These are phyloP conservation scores for Auricularia sp. DNA, from an alignment of 768 basidiomycete genomes.

Conservation along the genomic window DNA sequence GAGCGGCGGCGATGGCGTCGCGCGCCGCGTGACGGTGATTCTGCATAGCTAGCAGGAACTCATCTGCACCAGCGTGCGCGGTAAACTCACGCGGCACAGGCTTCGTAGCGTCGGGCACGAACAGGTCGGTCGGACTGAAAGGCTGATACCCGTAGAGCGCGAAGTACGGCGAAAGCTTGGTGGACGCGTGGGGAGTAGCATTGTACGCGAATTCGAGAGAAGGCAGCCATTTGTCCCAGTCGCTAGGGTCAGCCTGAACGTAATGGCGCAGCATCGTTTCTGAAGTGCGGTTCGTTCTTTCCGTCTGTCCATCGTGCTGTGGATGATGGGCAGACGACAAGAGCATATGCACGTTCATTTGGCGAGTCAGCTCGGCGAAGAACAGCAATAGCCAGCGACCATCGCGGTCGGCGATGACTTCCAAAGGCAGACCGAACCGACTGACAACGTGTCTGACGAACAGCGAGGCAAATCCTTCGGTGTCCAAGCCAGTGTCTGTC, in stretches of 20 bases:
- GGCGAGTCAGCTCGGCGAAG: neutral
- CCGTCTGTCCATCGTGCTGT: constrained; percentile 30
- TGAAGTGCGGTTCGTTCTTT: constrained; percentile 21
- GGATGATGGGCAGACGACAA: constrained; percentile 28
- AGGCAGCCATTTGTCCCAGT: constrained; percentile 31
- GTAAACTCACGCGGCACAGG: neutral
- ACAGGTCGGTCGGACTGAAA: neutral
- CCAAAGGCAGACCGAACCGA: neutral
- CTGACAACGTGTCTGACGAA: constrained; percentile 6
- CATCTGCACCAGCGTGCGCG: neutral
- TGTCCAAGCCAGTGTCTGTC: neutral
- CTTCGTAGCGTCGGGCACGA: neutral
- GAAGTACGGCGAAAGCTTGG: constrained; percentile 28
- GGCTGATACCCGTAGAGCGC: constrained; percentile 25
- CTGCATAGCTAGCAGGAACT: neutral
- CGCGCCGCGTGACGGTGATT: neutral
- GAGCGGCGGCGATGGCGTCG: neutral
- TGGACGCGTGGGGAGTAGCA: constrained; percentile 24
- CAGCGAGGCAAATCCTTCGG: constrained; percentile 3
- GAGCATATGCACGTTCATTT: neutral
- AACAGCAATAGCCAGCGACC: neutral
- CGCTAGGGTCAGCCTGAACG: constrained; percentile 24
- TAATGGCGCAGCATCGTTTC: constrained; percentile 8
- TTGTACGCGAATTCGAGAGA: constrained; percentile 34
- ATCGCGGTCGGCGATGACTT: neutral